These are phyloP conservation scores for Mycena rebaudengoi DNA, from an alignment of 768 basidiomycete species.

Conservation along the genomic window DNA sequence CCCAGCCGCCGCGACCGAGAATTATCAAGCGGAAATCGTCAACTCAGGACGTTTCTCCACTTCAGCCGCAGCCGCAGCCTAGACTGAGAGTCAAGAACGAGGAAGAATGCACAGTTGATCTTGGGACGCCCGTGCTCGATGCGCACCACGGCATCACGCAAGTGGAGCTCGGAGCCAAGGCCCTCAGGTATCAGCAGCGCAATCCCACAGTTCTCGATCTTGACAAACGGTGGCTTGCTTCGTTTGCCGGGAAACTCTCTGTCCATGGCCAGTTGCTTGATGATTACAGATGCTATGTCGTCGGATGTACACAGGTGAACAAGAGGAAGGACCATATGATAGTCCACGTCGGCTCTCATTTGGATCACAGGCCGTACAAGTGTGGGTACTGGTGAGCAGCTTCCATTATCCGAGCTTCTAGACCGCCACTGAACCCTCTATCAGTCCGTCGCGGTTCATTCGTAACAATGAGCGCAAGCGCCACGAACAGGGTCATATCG, in stretches of 20 bases:
- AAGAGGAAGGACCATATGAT: slow-evolving; percentile 79
- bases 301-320: slow-evolving; percentile 72
- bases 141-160: slow-evolving; percentile 70
- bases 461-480: slow-evolving; percentile 84
- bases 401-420: background rate
- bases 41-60: background rate
- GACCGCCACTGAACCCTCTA: slow-evolving; percentile 2
- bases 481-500: slow-evolving; percentile 72
- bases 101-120: slow-evolving; percentile 34
- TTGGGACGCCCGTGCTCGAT: slow-evolving; percentile 66
- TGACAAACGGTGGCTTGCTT: slow-evolving; percentile 70
- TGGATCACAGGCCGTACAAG: slow-evolving; percentile 72
- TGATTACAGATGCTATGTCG: slow-evolving; percentile 74
- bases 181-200: slow-evolving; percentile 59
- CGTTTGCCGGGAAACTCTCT: slow-evolving; percentile 74
- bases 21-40: slow-evolving; percentile 29
- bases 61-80: too few relatives aligned
- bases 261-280: slow-evolving; percentile 61
- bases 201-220: slow-evolving; percentile 63
- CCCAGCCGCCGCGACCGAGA: slow-evolving; percentile 12
- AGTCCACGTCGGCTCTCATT: slow-evolving; percentile 77
- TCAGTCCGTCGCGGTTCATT: slow-evolving; percentile 68
- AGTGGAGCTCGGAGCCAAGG: slow-evolving; percentile 61
- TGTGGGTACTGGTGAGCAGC: slow-evolving; percentile 73
- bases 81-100: slow-evolving; percentile 21